Conservation (phyloP, 768 basidiomycete species). For the Russula vinacea region DNA sequence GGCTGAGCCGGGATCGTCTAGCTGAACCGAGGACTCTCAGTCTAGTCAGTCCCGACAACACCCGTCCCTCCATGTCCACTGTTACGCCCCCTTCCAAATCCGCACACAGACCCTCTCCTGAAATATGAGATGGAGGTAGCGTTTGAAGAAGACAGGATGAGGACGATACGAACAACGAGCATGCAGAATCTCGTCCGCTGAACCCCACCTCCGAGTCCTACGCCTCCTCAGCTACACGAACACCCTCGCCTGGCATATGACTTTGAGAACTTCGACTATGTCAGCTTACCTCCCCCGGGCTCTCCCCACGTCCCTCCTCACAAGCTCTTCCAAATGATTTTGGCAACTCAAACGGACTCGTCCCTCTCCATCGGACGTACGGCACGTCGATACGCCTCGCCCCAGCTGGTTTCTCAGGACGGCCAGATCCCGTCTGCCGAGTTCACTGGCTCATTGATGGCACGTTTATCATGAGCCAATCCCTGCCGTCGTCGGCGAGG, state of each 20-base stretch:
- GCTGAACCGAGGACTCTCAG: too few relatives aligned
- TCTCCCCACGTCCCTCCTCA: slow-evolving; percentile 64
- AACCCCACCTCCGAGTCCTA: slow-evolving; percentile 41
- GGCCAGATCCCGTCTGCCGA: slow-evolving; percentile 55
- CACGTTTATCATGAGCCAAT: slow-evolving; percentile 43
- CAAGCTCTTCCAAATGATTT: slow-evolving; percentile 63
- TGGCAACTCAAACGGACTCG: slow-evolving; percentile 71
- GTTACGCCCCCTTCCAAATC: slow-evolving; percentile 69
- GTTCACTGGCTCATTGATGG: slow-evolving; percentile 45
- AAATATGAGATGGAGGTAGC: slow-evolving; percentile 79
- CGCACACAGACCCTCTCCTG: slow-evolving; percentile 46
- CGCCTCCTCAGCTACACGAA: slow-evolving; percentile 29
- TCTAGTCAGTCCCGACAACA: too few relatives aligned
- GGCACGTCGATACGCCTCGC: slow-evolving; percentile 36
- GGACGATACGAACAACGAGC: slow-evolving; percentile 54
- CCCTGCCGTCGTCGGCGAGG: slow-evolving; percentile 56
- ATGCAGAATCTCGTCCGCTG: slow-evolving; percentile 52
- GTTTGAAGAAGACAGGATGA: slow-evolving; percentile 66
- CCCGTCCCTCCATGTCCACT: slow-evolving; percentile 41
- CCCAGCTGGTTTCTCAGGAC: slow-evolving; percentile 55
- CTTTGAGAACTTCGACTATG: slow-evolving; percentile 79
- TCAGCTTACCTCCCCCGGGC: slow-evolving; percentile 71
- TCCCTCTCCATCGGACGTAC: slow-evolving; percentile 43
- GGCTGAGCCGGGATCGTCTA: too few relatives aligned
- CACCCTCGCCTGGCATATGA: slow-evolving; percentile 51